Conservation (phyloP, 441 rosid genomes). For the Gossypium gossypioides region DNA sequence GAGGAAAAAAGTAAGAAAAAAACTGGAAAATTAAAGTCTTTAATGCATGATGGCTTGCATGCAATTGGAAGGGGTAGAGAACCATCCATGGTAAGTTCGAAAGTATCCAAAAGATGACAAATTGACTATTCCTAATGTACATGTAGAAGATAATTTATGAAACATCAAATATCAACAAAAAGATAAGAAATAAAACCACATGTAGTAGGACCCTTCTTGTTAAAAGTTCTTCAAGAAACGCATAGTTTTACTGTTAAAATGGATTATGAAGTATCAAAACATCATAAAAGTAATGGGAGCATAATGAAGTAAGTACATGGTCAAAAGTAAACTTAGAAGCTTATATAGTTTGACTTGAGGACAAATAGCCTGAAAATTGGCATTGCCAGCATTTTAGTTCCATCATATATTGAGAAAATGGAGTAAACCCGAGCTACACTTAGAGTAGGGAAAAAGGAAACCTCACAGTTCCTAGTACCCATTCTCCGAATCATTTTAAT, state of each 20-base stretch:
- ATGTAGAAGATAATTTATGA: neutral
- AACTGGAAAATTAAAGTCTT: neutral
- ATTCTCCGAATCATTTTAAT: neutral
- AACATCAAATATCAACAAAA: neutral
- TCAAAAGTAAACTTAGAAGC: neutral
- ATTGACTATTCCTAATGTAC: neutral
- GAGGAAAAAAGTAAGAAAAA: neutral
- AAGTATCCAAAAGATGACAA: neutral
- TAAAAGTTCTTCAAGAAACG: neutral
- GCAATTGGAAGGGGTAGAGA: neutral
- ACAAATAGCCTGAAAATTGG: neutral
- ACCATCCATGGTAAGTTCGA: conserved; percentile 1
- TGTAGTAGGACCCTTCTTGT: neutral
- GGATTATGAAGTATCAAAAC: neutral
- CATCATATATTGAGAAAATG: neutral
- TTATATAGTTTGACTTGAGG: neutral
- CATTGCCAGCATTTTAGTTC: conserved; percentile 3
- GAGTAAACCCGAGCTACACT: neutral
- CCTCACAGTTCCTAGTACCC: neutral
- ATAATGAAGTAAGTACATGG: neutral
- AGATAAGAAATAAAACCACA: neutral
- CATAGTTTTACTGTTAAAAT: neutral
- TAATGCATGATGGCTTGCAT: conserved; percentile 5
- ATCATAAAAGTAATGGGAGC: neutral
- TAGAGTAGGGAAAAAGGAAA: neutral